phyloP scores from a whole-genome alignment of 768 basidiomycete species.

The Coprinopsis marcescibilis region DNA sequence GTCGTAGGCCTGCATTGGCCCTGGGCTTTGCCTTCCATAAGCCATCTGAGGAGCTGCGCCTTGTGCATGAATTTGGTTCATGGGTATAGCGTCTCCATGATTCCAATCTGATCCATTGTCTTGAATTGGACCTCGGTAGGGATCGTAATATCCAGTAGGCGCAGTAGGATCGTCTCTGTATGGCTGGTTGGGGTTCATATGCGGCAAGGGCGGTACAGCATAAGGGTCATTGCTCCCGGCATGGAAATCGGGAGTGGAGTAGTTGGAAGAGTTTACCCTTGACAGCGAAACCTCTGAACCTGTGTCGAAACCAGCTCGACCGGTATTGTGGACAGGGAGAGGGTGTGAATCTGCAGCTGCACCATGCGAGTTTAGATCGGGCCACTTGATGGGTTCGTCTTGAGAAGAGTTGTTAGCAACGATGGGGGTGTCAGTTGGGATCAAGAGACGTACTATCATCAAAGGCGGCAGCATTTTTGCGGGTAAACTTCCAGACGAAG shows the following conservation, averaged over 20 bases:
- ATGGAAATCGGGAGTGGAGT: constrained; percentile 49
- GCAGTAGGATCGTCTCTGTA: constrained; percentile 66
- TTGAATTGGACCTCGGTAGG: constrained; percentile 73
- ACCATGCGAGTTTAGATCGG: constrained; percentile 71
- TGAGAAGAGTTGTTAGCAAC: constrained; percentile 1
- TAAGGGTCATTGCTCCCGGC: constrained; percentile 58
- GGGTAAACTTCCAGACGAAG: constrained; percentile 81
- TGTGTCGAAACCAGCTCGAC: constrained; percentile 69
- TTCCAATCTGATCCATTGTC: constrained; percentile 42
- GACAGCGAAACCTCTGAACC: constrained; percentile 53
- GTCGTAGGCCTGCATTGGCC: constrained; percentile 23
- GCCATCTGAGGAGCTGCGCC: not conserved
- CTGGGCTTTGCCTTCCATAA: constrained; percentile 20
- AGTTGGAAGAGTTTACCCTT: constrained; percentile 43
- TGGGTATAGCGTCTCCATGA: constrained; percentile 64
- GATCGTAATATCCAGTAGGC: constrained; percentile 61
- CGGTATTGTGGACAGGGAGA: constrained; percentile 64
- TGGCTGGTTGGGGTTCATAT: constrained; percentile 71
- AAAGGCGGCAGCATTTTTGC: constrained; percentile 70
- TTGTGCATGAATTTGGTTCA: constrained; percentile 53
- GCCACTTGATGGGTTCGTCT: constrained; percentile 91
- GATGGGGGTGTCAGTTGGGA: constrained; percentile 2
- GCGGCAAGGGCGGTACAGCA: constrained; percentile 77
- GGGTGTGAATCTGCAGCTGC: constrained; percentile 46
- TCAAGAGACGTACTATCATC: constrained; percentile 60